Base-by-base conservation (phyloP, 345 rosid genomes). In the Syzygium aromaticum region DNA sequence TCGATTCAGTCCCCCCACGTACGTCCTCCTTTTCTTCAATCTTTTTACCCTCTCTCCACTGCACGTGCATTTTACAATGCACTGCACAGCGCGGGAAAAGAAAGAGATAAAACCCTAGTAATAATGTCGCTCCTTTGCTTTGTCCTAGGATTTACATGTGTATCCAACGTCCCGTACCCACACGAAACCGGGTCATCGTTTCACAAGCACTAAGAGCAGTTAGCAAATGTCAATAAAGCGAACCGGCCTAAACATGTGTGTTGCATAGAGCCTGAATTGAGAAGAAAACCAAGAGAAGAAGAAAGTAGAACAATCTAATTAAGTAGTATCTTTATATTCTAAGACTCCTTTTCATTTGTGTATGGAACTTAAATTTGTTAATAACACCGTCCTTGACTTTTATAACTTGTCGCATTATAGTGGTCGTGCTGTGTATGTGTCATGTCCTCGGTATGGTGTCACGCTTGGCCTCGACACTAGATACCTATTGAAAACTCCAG, bases 81-180 rank as follows among this genome's bases (percentile, higher is more conserved):
- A 38, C 38, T 19, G 82, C 82, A 40, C 82, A 21, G 82, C 49
- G 82, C 49, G 82, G 82, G 82, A 38, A 73, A 38, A 43, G 46
- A 27, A 73, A 8, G 1, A 2, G 40, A 2, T 3, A 38, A 53
- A 67, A 67, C 25, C 82, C 49, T 73, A 19, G 25, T 33, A 38
- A 73, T 38, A 38, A 73, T 73, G 82, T 73, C 82, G 13, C 82
- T 73, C 82, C 80, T n/a, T 38, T 7, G 25, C 23, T 73, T 38
- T 38, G 82, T 73, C 82, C 27, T 5, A 19, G 82, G 82, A 73
- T 73, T 53, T 73, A 21, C 82, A 73, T 73, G 15, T 21, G 15
- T 21, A 21, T 19, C 25, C 27, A 5, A 21, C 82, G 82, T 9
- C 49, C 19, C 49, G 92, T 87, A 85, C 90, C 89, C 10, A 43